These are phyloP conservation scores for Xerocomus nothofagi DNA, from an alignment of 1,284 basidiomycete species.

Conservation along the genomic window DNA sequence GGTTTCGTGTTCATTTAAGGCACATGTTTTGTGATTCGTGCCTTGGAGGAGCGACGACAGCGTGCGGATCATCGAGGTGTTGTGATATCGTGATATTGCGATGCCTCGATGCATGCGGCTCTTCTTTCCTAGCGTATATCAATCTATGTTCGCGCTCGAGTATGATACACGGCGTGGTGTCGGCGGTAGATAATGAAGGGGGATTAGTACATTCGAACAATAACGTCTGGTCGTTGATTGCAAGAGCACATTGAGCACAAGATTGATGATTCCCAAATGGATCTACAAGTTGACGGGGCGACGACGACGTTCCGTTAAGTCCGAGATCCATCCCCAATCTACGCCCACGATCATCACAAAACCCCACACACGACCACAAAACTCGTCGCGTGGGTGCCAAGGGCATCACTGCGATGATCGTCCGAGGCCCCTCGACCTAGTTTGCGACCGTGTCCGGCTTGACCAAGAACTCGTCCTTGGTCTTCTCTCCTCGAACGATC, in stretches of 20 bases:
- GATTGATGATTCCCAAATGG: neutral
- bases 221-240: neutral
- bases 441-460: neutral
- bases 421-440: neutral
- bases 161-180: neutral
- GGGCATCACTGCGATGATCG: neutral
- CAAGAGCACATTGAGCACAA: neutral
- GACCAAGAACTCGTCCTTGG: slow-evolving; percentile 25
- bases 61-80: neutral
- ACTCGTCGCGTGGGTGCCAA: neutral
- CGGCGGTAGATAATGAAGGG: neutral
- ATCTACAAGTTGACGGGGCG: neutral
- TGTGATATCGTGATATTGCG: slow-evolving; percentile 1
- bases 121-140: slow-evolving; percentile 1
- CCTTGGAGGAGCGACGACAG: neutral
- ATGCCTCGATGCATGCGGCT: neutral
- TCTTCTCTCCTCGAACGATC: slow-evolving; percentile 25
- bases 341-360: neutral
- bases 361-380: neutral
- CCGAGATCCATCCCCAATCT: neutral
- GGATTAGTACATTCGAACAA: neutral
- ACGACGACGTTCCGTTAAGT: neutral
- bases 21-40: neutral
- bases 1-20: neutral
- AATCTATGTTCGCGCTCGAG: neutral